Conservation (phyloP, 129 eudicot genomes). For the Smallanthus sonchifolius region DNA sequence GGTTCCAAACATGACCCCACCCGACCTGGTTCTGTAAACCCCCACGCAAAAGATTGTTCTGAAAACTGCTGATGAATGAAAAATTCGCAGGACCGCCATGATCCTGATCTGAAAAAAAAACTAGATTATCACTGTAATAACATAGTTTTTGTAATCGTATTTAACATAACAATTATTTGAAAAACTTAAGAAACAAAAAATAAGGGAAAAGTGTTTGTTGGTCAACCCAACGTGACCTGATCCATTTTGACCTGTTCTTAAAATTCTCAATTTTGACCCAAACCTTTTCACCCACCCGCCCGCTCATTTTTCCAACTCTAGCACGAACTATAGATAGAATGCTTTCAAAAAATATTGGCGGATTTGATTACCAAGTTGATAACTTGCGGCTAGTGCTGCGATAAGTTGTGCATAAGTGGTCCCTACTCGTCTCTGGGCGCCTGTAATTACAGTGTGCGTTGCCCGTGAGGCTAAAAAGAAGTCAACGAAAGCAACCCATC, state of each 20-base stretch:
- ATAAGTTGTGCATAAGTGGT: slow-evolving; percentile 64
- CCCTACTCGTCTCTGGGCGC: slow-evolving; percentile 66
- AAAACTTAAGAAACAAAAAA: neutral
- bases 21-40: slow-evolving; percentile 61
- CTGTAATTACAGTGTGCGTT: slow-evolving; percentile 50
- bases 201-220: neutral
- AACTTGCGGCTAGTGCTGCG: slow-evolving; percentile 52
- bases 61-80: slow-evolving; percentile 58
- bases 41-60: slow-evolving; percentile 40
- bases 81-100: slow-evolving; percentile 27
- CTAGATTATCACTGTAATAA: too few relatives aligned
- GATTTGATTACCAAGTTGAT: slow-evolving; percentile 41
- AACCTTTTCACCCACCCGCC: neutral
- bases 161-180: too few relatives aligned
- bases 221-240: neutral
- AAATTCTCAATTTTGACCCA: neutral
- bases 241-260: neutral
- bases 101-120: slow-evolving; percentile 35
- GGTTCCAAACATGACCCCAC: slow-evolving; percentile 73
- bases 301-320: neutral
- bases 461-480: slow-evolving; percentile 64
- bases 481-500: slow-evolving; percentile 78
- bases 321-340: neutral
- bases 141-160: too few relatives aligned
- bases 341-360: neutral